Base-by-base conservation (phyloP, 2,329 filamentous ascomycete genomes). In the Neofusicoccum ribis region DNA sequence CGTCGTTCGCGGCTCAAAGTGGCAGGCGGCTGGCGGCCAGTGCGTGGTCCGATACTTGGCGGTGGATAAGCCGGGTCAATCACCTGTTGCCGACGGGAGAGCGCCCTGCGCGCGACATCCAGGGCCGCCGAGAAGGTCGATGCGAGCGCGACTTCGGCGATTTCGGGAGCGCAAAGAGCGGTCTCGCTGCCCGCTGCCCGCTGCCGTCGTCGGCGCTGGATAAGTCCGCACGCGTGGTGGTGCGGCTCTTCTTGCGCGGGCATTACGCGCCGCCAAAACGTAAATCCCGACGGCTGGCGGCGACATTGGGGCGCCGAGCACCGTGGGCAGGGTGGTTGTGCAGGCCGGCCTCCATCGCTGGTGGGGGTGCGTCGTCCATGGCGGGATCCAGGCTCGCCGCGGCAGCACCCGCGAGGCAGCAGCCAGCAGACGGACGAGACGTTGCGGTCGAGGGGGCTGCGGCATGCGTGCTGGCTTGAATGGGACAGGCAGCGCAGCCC, bases 11-110 rank as follows among this genome's bases (percentile, higher is more conserved):
- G 43, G 56, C 41, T 23, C 8, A 20, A 47, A 60, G 17, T 23
- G 56, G 56, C 23, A 60, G 41, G 54, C 52, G 39, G 39, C 23
- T 17, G 8, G 27, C 43, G 54, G 41, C 9, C 23, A 9, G 23
- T 31, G 41, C 27, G 41, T 12, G 23, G 7, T 52, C 50, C 31
- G 50, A 52, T 20, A 52, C 49, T 52, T 52, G 49, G 49, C 49
- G 49, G 54, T 56, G 51, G 51, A 59, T 47, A 59, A 46, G 56
- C 44, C 56, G 56, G 56, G 56, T 36, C 43, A 36, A 60, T 60
- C 56, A 20, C 31, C 41, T 20, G 14, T 47, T 36, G 56, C 56
- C 56, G 56, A 60, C 56, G 43, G 43, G 43, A 47, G 31, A 36
- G 56, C 39, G 20, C 31, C 47, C 17, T 17, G 17, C 5, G 27